Conservation (phyloP, 2,329 filamentous ascomycete species). For the Xylariomycetidae sp. region DNA sequence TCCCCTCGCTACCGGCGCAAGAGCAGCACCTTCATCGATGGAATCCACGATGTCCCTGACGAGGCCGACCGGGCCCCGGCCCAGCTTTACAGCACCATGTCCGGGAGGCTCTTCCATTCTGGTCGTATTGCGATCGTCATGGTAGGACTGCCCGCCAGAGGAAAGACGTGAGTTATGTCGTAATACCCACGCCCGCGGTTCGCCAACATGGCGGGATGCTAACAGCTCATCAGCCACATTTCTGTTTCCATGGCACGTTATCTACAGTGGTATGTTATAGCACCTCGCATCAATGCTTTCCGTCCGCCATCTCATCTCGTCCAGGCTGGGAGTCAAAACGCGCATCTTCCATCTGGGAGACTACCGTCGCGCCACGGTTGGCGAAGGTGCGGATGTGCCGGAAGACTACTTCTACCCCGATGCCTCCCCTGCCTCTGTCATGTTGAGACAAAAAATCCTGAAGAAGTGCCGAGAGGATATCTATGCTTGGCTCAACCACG, state of each 20-base stretch:
- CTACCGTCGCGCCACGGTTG: constrained; percentile 87
- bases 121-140: constrained; percentile 96
- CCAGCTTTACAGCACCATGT: constrained; percentile 97
- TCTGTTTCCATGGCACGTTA: constrained; percentile 94
- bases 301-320: constrained; percentile 10
- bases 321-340: constrained; percentile 90
- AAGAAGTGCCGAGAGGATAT: constrained; percentile 98
- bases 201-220: constrained; percentile 7
- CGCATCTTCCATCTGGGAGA: constrained; percentile 96
- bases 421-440: constrained; percentile 84
- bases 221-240: constrained; percentile 59
- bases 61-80: constrained; percentile 81
- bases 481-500: constrained; percentile 90
- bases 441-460: constrained; percentile 91
- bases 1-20: constrained; percentile 84
- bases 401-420: constrained; percentile 98
- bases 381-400: constrained; percentile 75
- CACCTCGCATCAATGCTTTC: not conserved
- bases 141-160: constrained; percentile 87
- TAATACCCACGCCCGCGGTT: not conserved
- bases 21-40: constrained; percentile 95
- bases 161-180: constrained; percentile 67
- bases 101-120: constrained; percentile 91
- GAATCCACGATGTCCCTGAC: constrained; percentile 87
- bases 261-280: constrained; percentile 64